Evolutionary conservation across 495 filamentous ascomycete species (phyloP), one percentile per base, ranked within the genome.

Genomic region (Daldinia childiae): DNA sequence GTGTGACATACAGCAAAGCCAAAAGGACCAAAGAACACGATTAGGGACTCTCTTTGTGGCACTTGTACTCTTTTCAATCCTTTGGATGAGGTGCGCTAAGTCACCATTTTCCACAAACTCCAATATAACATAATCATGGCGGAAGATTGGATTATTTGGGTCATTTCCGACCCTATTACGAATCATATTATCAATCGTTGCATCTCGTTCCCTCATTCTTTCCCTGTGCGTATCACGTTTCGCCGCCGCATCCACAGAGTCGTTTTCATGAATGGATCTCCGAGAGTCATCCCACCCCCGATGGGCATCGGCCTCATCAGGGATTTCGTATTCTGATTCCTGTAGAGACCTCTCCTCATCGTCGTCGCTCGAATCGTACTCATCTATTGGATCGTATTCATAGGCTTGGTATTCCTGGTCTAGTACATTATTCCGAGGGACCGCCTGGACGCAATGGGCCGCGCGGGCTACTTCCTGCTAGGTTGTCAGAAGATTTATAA

Each of bases 11-110:
- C 66, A 11, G 62, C 69, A 75, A 64, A 69, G 69, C 62, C 65
- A 73, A 36, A 75, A 70, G 0, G 60, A 62, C 73, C 73, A 75
- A 50, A 75, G 69, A 36, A 75, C 62, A 50, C 73, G 73, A 12
- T 72, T 75, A 8, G 69, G 69, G 41, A 60, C 17, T 0, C 5
- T 30, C 32, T 32, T 19, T 4, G 5, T 11, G 17, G 8, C 17
- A 12, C 11, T 0, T 0, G 36, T 30, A n/a, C 1, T 0, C 0
- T 19, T 43, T 12, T 26, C 19, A 11, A 69, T 2, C 39, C 41
- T 65, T 9, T 56, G 19, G 1, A 71, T 48, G 21, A 74, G 30
- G n/a, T 41, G 8, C 15, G 32, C 15, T n/a, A 74, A 9, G 52
- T 71, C 68, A 17, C 72, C 67, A 51, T 74, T 39, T 21, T 29